Evolutionary conservation across 2,329 filamentous ascomycete species (phyloP).

Genomic region (Fusarium sp.): DNA sequence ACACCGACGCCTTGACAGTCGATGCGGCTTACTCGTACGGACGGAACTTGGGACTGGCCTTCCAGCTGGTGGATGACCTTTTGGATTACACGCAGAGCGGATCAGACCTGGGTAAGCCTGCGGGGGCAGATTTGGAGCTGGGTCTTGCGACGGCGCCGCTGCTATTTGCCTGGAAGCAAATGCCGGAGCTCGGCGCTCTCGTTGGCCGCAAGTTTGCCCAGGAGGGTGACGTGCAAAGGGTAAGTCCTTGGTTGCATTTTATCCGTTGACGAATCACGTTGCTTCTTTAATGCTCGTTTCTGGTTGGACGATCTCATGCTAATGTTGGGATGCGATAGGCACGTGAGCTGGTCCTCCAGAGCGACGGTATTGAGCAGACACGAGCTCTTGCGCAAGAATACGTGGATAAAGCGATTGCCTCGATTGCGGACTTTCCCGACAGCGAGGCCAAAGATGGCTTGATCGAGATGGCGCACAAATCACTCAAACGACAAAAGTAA

Average conservation of each 20-base stretch:
- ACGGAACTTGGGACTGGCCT: slow-evolving; percentile 91
- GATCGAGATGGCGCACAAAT: slow-evolving; percentile 93
- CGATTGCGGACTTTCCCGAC: slow-evolving; percentile 87
- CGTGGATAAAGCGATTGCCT: slow-evolving; percentile 83
- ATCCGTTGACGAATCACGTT: slow-evolving; percentile 29
- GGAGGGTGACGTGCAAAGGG: slow-evolving; percentile 85
- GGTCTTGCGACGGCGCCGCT: slow-evolving; percentile 93
- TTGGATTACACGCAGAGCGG: slow-evolving; percentile 92
- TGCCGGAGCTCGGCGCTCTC: slow-evolving; percentile 82
- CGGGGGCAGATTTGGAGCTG: slow-evolving; percentile 91
- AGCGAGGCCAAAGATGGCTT: slow-evolving; percentile 93
- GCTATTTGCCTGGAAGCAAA: slow-evolving; percentile 94
- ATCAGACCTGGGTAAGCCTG: slow-evolving; percentile 89
- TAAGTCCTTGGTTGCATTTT: slow-evolving; percentile 57
- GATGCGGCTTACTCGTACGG: slow-evolving; percentile 93
- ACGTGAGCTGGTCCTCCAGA: slow-evolving; percentile 81
- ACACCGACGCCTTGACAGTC: slow-evolving; percentile 78
- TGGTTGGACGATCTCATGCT: slow-evolving; percentile 29
- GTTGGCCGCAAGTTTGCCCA: slow-evolving; percentile 90
- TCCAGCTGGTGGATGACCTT: slow-evolving; percentile 98
- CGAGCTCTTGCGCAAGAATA: slow-evolving; percentile 90
- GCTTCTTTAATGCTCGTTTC: background rate
- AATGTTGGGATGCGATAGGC: slow-evolving; percentile 65
- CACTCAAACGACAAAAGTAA: slow-evolving; percentile 86
- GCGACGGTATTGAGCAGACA: slow-evolving; percentile 91